Conservation (phyloP, 805 yeast species). For the Ogataea chonburiensis region DNA sequence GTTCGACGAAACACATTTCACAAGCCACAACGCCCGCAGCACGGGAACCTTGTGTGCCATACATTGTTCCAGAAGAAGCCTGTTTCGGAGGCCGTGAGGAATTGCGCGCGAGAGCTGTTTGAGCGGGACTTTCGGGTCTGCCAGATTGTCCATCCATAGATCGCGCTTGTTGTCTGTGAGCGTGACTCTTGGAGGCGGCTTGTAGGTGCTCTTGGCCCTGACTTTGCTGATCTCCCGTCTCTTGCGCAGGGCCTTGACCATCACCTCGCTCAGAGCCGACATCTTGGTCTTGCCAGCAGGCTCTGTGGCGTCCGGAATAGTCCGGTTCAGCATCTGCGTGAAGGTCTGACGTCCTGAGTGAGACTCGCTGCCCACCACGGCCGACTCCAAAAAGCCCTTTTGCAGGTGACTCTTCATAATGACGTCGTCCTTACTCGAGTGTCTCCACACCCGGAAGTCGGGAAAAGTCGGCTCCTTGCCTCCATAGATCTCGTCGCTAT, state of each 20-base stretch:
- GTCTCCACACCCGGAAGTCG: conserved; percentile 72
- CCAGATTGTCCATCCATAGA: conserved; percentile 80
- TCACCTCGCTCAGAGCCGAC: conserved; percentile 47
- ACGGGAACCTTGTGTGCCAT: conserved; percentile 67
- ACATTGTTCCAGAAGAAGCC: conserved; percentile 70
- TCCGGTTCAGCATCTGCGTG: conserved; percentile 34
- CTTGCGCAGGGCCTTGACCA: conserved; percentile 47
- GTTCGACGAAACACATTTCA: conserved; percentile 80
- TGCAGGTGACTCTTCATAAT: conserved; percentile 56
- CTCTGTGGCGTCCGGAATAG: conserved; percentile 13
- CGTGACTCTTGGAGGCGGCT: conserved; percentile 87
- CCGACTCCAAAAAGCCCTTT: conserved; percentile 68
- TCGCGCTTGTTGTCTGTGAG: conserved; percentile 84
- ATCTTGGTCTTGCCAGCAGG: conserved; percentile 23
- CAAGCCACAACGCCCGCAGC: conserved; percentile 86
- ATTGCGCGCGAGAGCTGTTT: conserved; percentile 69
- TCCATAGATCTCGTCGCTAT: conserved; percentile 21
- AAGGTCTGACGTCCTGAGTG: conserved; percentile 65
- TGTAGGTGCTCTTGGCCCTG: conserved; percentile 53
- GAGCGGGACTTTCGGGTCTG: conserved; percentile 64
- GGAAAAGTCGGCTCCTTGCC: conserved; percentile 45
- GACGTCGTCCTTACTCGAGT: conserved; percentile 51
- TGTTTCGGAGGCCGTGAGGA: conserved; percentile 87
- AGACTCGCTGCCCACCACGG: conserved; percentile 63
- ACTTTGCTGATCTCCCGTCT: conserved; percentile 47